Percentiles rank a stretch among this genome's conserved stretches.
These are phyloP conservation scores for Wickerhamiella dianesei DNA, from an alignment of 805 yeast genomes.

Conservation along the genomic window DNA sequence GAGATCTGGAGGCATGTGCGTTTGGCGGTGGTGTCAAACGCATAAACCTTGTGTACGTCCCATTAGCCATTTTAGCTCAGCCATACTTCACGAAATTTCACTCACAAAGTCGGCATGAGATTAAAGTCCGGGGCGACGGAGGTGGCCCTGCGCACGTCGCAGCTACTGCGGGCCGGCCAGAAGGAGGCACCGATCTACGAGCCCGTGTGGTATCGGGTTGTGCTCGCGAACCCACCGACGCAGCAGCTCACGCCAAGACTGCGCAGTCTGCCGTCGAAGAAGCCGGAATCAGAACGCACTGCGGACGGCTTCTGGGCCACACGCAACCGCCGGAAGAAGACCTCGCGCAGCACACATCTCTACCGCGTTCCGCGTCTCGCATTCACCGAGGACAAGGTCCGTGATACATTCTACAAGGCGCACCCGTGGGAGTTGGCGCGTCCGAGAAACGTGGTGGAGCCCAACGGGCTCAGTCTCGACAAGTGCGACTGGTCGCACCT, in stretches of 20 bases:
- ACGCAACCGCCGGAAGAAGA: constrained; percentile 26
- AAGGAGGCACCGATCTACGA: constrained; percentile 34
- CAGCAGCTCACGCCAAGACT: constrained; percentile 41
- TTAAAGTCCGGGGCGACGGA: constrained; percentile 62
- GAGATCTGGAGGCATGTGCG: too few relatives aligned
- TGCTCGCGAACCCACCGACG: constrained; percentile 70
- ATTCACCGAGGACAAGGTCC: constrained; percentile 65
- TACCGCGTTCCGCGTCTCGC: constrained; percentile 40
- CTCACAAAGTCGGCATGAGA: constrained; percentile 45
- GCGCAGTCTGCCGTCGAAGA: constrained; percentile 12
- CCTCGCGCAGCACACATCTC: constrained; percentile 28
- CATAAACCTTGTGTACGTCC: too few relatives aligned
- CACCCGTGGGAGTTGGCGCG: constrained; percentile 98
- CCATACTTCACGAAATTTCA: too few relatives aligned
- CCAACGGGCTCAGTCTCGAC: constrained; percentile 35
- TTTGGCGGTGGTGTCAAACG: too few relatives aligned
- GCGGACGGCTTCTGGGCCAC: constrained; percentile 32
- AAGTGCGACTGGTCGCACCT: constrained; percentile 65
- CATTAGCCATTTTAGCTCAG: too few relatives aligned
- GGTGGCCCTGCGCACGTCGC: constrained; percentile 70
- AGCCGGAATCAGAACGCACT: constrained; percentile 11
- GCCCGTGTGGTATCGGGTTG: constrained; percentile 85
- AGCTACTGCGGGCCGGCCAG: constrained; percentile 50
- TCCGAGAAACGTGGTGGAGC: constrained; percentile 72
- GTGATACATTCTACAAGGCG: constrained; percentile 72